Base-by-base conservation (phyloP, 169 alveolate genomes). In the Plasmodium berghei region DNA sequence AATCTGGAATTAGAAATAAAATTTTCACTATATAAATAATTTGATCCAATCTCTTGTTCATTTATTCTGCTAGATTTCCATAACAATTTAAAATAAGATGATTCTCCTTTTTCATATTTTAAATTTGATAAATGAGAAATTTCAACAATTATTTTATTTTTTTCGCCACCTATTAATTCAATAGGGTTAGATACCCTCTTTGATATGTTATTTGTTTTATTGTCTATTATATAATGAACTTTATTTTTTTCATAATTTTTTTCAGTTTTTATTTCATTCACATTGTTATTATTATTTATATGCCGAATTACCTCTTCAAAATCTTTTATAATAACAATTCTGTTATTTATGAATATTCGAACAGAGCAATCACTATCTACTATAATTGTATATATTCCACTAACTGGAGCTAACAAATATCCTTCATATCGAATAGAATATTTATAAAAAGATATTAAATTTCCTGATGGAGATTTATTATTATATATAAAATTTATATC, bases 371-470 rank as follows among this genome's bases (percentile, higher is more conserved):
- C 63, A 45, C 72, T 71, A 49, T 92, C 95, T 1, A 88, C 62
- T 20, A 87, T 88, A 64, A 94, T 93, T 6, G 69, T 87, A 61
- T 75, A 94, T 28, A 88, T 69, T 1, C 96, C 96, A 24, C 92
- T 88, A 46, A 89, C 95, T 9, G 96, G 96, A 3, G 94, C 96
- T 59, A 89, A 71, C 18, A 94, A 40, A 46, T 73, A 94, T 12
- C 96, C 96, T 34, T 93, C 96, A 94, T 45, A 77, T 49, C 97
- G 89, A 5, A 94, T 92, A n/a, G 98, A 96, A 59, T 94, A 96
- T 46, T 94, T 88, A 46, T 95, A 94, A 16, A 97, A 94, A 64
- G 96, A 63, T 10, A 96, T 73, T 34, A 34, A 34, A 34, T 96
- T 97, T 9, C 92, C 94, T 9, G 92, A 89, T 8, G 98, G 98